These are phyloP conservation scores for Aspergillus latus DNA, from an alignment of 2,329 filamentous ascomycete genomes.

Conservation along the genomic window DNA sequence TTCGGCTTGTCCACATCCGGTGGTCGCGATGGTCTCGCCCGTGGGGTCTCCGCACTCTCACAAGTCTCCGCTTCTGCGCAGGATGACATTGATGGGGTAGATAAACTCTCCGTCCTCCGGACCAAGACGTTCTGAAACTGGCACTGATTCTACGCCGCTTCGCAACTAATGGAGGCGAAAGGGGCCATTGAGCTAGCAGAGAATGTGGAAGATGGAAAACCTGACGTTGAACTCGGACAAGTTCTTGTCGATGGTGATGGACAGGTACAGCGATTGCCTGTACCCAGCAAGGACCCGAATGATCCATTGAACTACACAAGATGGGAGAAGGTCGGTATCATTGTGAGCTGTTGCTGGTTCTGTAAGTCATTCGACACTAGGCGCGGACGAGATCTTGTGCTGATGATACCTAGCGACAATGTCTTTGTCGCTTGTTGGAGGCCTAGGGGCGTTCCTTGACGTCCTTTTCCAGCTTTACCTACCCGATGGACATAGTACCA, in stretches of 20 bases:
- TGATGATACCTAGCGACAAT: conserved; percentile 20
- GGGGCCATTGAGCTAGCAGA: conserved; percentile 13
- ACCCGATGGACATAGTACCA: conserved; percentile 25
- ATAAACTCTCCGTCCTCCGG: not conserved
- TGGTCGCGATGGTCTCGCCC: not conserved
- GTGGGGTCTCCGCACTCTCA: not conserved
- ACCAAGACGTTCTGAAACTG: not conserved
- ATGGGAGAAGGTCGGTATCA: conserved; percentile 27
- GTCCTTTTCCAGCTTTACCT: conserved; percentile 36
- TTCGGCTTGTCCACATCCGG: conserved; percentile 1
- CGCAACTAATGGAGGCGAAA: conserved; percentile 2
- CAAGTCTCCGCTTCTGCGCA: not conserved
- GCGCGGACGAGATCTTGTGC: not conserved
- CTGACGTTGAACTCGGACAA: not conserved
- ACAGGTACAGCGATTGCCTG: conserved; percentile 22
- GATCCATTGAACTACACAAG: conserved; percentile 27
- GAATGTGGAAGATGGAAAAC: conserved; percentile 11
- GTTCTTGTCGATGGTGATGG: conserved; percentile 23
- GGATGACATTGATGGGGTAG: not conserved
- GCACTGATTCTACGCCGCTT: not conserved
- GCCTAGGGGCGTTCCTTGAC: conserved; percentile 34
- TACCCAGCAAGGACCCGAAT: conserved; percentile 28
- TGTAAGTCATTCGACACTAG: conserved; percentile 15
- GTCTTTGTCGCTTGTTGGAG: conserved; percentile 29
- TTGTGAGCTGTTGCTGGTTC: conserved; percentile 31